phyloP scores from a whole-genome alignment of 164 flowering plant species.

The Houttuynia cordata region DNA sequence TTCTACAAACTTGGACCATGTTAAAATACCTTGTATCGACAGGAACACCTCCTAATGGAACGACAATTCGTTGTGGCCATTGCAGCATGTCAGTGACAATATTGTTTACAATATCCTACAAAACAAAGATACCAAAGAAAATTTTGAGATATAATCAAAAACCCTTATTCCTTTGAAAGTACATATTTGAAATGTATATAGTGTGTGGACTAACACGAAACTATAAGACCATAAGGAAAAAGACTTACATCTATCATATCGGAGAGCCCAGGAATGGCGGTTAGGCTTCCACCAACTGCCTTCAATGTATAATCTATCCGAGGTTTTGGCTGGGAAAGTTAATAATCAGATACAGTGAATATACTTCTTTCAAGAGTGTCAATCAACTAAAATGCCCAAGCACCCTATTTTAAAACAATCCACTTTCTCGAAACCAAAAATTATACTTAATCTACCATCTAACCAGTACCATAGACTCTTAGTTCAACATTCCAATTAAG shows the following conservation, averaged over 20 bases:
- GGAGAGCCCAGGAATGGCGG: conserved; percentile 92
- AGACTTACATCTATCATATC: conserved; percentile 96
- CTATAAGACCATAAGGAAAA: background rate
- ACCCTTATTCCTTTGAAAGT: no score
- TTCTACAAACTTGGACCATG: background rate
- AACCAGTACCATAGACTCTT: no score
- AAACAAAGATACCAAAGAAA: background rate
- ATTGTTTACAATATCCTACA: conserved; percentile 80
- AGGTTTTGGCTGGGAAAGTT: conserved; percentile 67
- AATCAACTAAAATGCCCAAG: background rate
- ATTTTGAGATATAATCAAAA: no score
- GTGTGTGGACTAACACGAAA: background rate
- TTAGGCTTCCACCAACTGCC: conserved; percentile 97
- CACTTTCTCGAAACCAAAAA: no score
- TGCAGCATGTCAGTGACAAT: conserved; percentile 89
- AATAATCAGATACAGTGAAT: conserved; percentile 1
- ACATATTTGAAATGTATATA: background rate
- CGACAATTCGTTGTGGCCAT: conserved; percentile 99
- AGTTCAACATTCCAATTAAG: no score
- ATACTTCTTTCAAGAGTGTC: background rate
- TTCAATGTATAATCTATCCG: conserved; percentile 84
- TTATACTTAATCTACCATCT: no score
- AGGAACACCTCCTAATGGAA: conserved; percentile 88
- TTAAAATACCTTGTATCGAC: conserved; percentile 62
- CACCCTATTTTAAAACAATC: no score